These are phyloP conservation scores for Kokia cookei DNA, from an alignment of 441 rosid species.

Conservation along the genomic window DNA sequence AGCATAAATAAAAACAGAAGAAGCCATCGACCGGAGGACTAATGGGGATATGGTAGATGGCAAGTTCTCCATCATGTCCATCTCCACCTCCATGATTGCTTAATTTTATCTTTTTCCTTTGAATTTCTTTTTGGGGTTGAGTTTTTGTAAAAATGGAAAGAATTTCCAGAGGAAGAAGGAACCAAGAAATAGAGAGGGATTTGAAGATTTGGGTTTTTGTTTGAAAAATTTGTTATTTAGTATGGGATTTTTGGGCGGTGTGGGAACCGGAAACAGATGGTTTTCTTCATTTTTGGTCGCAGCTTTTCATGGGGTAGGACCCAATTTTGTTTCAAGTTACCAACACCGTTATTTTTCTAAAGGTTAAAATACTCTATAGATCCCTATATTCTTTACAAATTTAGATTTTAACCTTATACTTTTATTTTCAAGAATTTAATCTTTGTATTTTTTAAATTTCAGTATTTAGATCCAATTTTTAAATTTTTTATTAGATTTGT, in stretches of 20 bases:
- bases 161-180: neutral
- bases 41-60: slow-evolving; percentile 39
- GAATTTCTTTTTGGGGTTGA: neutral
- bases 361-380: no score
- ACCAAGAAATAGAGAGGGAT: neutral
- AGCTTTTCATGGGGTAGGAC: no score
- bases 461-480: no score
- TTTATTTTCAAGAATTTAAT: no score
- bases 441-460: no score
- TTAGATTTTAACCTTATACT: no score
- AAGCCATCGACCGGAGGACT: slow-evolving; percentile 43
- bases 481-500: no score
- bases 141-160: neutral
- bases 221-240: neutral
- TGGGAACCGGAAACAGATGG: neutral
- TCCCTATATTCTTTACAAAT: no score
- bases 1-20: slow-evolving; percentile 48
- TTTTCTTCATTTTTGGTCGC: neutral
- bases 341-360: no score
- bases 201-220: neutral
- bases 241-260: neutral
- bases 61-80: slow-evolving; percentile 32
- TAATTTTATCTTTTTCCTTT: neutral
- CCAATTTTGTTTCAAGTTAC: no score
- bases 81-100: neutral